phyloP scores from a whole-genome alignment of 306 rosid species.

The Glycyrrhiza uralensis region DNA sequence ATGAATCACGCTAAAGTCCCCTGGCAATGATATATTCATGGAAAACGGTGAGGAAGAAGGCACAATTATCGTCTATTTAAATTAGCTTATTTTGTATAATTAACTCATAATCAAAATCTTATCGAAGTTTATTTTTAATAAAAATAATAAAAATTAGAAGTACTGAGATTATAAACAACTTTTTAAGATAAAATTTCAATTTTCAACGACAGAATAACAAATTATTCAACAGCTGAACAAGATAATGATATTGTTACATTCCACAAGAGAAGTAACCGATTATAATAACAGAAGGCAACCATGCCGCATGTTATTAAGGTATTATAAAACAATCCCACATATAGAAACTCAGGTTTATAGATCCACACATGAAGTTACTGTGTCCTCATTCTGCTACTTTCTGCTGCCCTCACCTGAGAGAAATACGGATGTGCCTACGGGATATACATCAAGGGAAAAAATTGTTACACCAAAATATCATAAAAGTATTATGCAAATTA shows the following conservation, averaged over 20 bases:
- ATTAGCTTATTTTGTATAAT: background rate
- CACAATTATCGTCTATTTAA: background rate
- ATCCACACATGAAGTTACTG: conserved; percentile 35
- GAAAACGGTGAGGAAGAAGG: too few species aligned
- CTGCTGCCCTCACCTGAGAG: conserved; percentile 94
- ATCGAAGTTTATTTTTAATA: background rate
- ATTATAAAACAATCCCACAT: conserved; percentile 44
- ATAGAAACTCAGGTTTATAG: conserved; percentile 30
- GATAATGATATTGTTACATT: conserved; percentile 26
- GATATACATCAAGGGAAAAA: background rate
- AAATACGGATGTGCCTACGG: conserved; percentile 83
- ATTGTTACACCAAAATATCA: background rate
- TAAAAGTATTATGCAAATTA: background rate
- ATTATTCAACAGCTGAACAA: conserved; percentile 18
- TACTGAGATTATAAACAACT: background rate
- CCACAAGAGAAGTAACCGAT: conserved; percentile 28
- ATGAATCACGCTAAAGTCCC: too few species aligned
- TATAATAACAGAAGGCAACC: conserved; percentile 27
- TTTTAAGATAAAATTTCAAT: background rate
- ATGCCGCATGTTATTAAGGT: conserved; percentile 21
- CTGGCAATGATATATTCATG: too few species aligned
- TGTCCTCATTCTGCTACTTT: conserved; percentile 87
- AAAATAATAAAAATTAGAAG: background rate
- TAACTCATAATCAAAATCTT: background rate
- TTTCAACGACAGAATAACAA: conserved; percentile 8